These are phyloP conservation scores for Leishmania arabica DNA, from an alignment of 208 protist genomes.

Conservation along the genomic window DNA sequence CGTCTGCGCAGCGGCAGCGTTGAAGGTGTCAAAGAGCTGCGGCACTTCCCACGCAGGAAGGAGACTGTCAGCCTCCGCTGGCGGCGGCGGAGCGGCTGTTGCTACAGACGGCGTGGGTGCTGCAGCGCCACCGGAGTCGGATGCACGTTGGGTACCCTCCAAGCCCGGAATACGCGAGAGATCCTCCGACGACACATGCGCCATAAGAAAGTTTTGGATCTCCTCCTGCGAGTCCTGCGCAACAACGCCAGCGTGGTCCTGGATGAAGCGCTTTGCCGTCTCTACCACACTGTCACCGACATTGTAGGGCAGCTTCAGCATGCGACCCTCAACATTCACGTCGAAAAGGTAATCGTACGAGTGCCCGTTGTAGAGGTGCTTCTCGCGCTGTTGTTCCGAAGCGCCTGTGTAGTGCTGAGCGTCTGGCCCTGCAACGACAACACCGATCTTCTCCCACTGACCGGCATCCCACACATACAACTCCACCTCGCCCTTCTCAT, in stretches of 20 bases:
- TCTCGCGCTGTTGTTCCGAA: slow-evolving; percentile 39
- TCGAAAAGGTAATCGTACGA: slow-evolving; percentile 96
- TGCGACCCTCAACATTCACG: slow-evolving; percentile 84
- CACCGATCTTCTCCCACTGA: slow-evolving; percentile 92
- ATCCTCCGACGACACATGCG: slow-evolving; percentile 59
- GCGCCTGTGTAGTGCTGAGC: slow-evolving; percentile 34
- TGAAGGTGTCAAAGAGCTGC: slow-evolving; percentile 51
- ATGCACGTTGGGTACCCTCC: slow-evolving; percentile 13
- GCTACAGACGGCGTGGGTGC: not conserved
- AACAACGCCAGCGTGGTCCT: slow-evolving; percentile 79
- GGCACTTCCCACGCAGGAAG: slow-evolving; percentile 23
- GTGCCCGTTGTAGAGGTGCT: slow-evolving; percentile 82
- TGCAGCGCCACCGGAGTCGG: not conserved
- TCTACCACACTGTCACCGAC: slow-evolving; percentile 82
- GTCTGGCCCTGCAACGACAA: slow-evolving; percentile 86
- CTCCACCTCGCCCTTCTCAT: slow-evolving; percentile 70
- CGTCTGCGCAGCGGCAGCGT: slow-evolving; percentile 43
- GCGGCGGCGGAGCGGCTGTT: not conserved
- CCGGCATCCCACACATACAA: slow-evolving; percentile 71
- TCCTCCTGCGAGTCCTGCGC: slow-evolving; percentile 88
- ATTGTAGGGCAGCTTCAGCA: slow-evolving; percentile 94
- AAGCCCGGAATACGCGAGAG: slow-evolving; percentile 31
- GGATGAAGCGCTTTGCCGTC: slow-evolving; percentile 90
- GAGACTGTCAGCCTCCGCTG: not conserved
- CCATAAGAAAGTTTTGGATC: slow-evolving; percentile 92